Conservation (phyloP, 202 grass and related monocot species). For the Panicum hallii region DNA sequence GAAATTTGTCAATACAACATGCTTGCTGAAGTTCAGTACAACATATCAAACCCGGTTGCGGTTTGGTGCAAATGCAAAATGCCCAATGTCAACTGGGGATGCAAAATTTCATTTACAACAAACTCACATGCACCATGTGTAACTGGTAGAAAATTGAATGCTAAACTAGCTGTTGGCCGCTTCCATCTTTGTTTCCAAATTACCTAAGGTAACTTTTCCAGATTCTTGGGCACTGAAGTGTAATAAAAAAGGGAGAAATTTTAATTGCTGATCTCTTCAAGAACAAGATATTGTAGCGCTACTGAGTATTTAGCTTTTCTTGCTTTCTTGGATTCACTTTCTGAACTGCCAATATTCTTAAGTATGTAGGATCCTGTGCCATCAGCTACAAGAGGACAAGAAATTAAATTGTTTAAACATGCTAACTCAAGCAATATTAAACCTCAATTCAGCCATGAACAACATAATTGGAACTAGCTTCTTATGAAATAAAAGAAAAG, state of each 20-base stretch:
- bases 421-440: constrained; percentile 31
- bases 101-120: constrained; percentile 27
- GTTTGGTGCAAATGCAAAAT: neutral
- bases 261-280: constrained; percentile 63
- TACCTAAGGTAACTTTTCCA: neutral
- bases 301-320: constrained; percentile 84
- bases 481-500: neutral
- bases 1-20: neutral
- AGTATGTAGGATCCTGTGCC: constrained; percentile 59
- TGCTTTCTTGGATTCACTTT: constrained; percentile 43
- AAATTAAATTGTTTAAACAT: constrained; percentile 33
- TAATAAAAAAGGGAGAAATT: neutral
- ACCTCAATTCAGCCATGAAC: constrained; percentile 29
- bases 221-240: neutral
- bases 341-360: constrained; percentile 46
- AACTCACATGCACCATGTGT: neutral
- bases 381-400: constrained; percentile 50
- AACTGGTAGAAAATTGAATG: neutral
- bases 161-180: neutral
- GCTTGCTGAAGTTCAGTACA: constrained; percentile 8
- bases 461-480: constrained; percentile 6
- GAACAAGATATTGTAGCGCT: constrained; percentile 70
- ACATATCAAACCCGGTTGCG: neutral
- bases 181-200: neutral
- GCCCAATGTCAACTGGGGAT: neutral